phyloP scores from a whole-genome alignment of 1,139 yeast genomes.

The Arxiozyma heterogenica region DNA sequence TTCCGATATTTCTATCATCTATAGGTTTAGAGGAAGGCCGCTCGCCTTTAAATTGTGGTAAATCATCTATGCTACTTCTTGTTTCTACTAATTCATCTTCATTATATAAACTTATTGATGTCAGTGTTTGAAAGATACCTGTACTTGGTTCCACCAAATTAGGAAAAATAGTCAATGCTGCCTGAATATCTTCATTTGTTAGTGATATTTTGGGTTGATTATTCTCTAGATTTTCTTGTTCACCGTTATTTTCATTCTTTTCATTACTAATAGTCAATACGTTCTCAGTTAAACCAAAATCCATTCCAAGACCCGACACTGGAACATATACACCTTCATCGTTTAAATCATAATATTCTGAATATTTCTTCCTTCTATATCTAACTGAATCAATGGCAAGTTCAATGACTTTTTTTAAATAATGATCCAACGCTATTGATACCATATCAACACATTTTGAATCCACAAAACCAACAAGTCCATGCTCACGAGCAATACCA shows the following conservation, averaged over 20 bases:
- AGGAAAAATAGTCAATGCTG: conserved; percentile 56
- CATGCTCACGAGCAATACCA: conserved; percentile 85
- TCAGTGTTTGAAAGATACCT: conserved; percentile 48
- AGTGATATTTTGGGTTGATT: conserved; percentile 35
- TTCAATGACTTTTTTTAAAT: conserved; percentile 66
- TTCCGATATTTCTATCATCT: conserved; percentile 42
- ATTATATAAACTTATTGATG: conserved; percentile 42
- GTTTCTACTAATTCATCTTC: conserved; percentile 46
- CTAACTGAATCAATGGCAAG: conserved; percentile 65
- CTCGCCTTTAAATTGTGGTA: conserved; percentile 24
- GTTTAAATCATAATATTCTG: conserved; percentile 35
- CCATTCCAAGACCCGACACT: conserved; percentile 10
- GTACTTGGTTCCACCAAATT: conserved; percentile 58
- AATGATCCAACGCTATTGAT: conserved; percentile 68
- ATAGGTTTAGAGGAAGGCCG: conserved; percentile 28
- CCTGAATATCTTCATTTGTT: conserved; percentile 56
- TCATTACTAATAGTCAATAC: not conserved
- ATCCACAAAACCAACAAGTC: conserved; percentile 73
- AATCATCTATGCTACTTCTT: conserved; percentile 37
- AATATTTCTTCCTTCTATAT: conserved; percentile 47
- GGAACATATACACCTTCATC: conserved; percentile 27
- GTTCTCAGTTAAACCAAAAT: not conserved
- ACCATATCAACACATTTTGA: conserved; percentile 69
- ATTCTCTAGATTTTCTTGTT: not conserved
- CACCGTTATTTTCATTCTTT: not conserved